These are phyloP conservation scores for Blepharisma japonicum DNA, from an alignment of 73 alveolate genomes.

Conservation along the genomic window DNA sequence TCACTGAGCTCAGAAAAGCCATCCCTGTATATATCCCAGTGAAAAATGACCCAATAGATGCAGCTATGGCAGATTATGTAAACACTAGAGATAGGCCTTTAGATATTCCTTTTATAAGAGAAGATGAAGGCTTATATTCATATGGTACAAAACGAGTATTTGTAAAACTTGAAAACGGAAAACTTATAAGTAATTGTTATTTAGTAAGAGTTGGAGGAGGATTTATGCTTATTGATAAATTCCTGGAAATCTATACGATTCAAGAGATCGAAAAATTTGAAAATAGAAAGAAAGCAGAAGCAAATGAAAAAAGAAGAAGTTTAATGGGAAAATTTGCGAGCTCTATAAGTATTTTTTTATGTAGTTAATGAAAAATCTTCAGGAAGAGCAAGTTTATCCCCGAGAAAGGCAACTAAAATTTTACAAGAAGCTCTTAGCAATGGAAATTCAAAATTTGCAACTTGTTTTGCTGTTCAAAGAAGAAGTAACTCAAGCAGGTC, in stretches of 20 bases:
- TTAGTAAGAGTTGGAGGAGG: conserved; percentile 71
- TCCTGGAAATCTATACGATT: conserved; percentile 59
- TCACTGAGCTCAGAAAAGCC: conserved; percentile 51
- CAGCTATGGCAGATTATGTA: conserved; percentile 60
- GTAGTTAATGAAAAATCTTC: background rate
- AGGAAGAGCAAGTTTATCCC: too few species aligned
- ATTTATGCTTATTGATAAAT: conserved; percentile 55
- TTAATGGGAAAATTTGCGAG: conserved; percentile 37
- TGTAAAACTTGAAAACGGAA: conserved; percentile 65
- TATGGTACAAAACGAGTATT: conserved; percentile 58
- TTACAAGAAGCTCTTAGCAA: background rate
- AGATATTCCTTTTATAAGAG: conserved; percentile 67
- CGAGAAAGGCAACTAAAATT: too few species aligned
- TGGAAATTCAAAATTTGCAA: conserved; percentile 28
- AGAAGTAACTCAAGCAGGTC: background rate
- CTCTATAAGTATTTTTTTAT: background rate
- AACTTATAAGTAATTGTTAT: conserved; percentile 46
- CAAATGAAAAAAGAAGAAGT: conserved; percentile 35
- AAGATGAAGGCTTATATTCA: conserved; percentile 56
- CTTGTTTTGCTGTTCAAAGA: conserved; percentile 10
- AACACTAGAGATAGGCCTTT: conserved; percentile 54
- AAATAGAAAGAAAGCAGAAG: conserved; percentile 36
- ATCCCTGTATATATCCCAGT: conserved; percentile 63
- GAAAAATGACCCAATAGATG: conserved; percentile 61
- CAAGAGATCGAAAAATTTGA: conserved; percentile 60